phyloP scores from a whole-genome alignment of 208 protist species.

The Acanthamoeba polyphaga region DNA sequence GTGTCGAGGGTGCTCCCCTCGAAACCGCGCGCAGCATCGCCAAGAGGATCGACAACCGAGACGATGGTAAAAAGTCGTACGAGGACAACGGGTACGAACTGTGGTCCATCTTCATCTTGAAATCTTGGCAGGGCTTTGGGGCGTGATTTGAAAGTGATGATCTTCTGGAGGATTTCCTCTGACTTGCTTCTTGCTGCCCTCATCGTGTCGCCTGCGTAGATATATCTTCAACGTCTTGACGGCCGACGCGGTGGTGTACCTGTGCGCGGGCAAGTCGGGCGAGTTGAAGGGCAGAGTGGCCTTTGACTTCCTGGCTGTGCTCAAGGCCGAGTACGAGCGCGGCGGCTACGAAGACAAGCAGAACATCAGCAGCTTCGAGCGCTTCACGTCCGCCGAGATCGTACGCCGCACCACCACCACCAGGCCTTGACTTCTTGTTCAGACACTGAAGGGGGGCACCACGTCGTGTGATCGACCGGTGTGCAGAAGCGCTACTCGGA shows the following conservation, averaged over 20 bases:
- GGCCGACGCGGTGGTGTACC: slow-evolving; percentile 9
- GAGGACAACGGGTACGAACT: slow-evolving; percentile 48
- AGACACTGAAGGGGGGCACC: neutral
- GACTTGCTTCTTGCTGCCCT: neutral
- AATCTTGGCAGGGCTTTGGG: neutral
- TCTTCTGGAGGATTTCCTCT: neutral
- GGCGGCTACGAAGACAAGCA: slow-evolving; percentile 62
- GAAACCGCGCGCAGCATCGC: slow-evolving; percentile 52
- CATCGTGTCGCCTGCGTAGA: neutral
- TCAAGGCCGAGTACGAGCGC: slow-evolving; percentile 47
- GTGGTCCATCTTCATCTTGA: too few relatives aligned
- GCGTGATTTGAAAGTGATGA: too few relatives aligned
- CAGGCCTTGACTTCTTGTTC: too few relatives aligned
- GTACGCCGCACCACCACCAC: neutral
- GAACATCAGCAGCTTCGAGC: slow-evolving; percentile 17
- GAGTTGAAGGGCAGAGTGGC: slow-evolving; percentile 42
- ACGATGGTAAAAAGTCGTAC: slow-evolving; percentile 58
- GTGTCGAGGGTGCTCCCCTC: neutral
- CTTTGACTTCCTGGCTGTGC: slow-evolving; percentile 4
- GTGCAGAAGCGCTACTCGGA: slow-evolving; percentile 51
- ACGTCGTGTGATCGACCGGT: neutral
- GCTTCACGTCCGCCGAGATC: neutral
- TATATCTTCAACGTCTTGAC: slow-evolving; percentile 70
- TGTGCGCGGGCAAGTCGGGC: slow-evolving; percentile 38
- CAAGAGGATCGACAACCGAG: slow-evolving; percentile 53